Conservation (phyloP, 2,329 filamentous ascomycete genomes). For the Colletotrichum tropicicola region DNA sequence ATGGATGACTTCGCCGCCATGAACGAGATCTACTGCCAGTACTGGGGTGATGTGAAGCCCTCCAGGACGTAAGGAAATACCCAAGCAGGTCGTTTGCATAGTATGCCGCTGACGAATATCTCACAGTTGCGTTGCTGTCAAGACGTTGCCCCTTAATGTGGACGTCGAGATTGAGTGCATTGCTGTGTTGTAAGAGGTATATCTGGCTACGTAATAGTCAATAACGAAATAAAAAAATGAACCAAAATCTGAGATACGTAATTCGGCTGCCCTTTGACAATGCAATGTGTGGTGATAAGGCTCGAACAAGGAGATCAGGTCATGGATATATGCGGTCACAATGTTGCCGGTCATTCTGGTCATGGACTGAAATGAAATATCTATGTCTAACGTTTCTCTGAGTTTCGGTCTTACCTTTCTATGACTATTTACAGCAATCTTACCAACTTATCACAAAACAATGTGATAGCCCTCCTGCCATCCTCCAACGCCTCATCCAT, state of each 20-base stretch:
- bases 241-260: background rate
- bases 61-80: conserved; percentile 47
- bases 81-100: rapidly evolving
- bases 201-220: background rate
- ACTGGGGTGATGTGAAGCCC: conserved; percentile 65
- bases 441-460: conserved; percentile 42
- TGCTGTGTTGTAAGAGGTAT: conserved; percentile 35
- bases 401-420: background rate
- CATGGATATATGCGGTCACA: too few species aligned
- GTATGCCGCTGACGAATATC: background rate
- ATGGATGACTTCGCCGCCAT: conserved; percentile 81
- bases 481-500: conserved; percentile 65
- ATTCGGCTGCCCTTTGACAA: too few species aligned
- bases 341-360: too few species aligned
- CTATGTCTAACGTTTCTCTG: background rate
- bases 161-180: conserved; percentile 47
- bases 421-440: background rate
- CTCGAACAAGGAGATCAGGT: too few species aligned
- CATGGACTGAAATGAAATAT: too few species aligned
- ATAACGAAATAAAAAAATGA: background rate
- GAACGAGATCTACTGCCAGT: conserved; percentile 78
- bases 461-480: conserved; percentile 58
- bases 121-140: conserved; percentile 44
- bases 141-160: conserved; percentile 42
- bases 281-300: too few species aligned